Conservation (phyloP, 2,329 filamentous ascomycete genomes). For the Sporothrix pallida region DNA sequence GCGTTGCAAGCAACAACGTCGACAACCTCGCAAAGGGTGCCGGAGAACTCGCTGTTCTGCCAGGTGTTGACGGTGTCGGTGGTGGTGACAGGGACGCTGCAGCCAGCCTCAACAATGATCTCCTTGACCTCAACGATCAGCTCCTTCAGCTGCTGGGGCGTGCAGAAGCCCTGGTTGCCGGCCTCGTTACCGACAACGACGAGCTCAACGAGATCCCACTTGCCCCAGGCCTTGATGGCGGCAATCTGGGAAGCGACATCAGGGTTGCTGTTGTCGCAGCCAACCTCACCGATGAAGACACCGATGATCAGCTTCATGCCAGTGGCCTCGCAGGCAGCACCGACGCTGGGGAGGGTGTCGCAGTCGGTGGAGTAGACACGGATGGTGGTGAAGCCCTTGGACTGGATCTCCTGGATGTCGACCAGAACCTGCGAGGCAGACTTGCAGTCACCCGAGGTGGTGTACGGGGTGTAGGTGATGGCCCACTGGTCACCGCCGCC, state of each 20-base stretch:
- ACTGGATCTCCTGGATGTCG: conserved; percentile 69
- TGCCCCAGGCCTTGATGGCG: conserved; percentile 72
- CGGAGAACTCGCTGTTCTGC: conserved; percentile 64
- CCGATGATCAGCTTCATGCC: conserved; percentile 83
- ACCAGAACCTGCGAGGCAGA: conserved; percentile 57
- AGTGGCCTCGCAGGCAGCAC: conserved; percentile 67
- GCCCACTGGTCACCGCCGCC: conserved; percentile 65
- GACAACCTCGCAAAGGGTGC: conserved; percentile 71
- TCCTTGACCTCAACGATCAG: conserved; percentile 73
- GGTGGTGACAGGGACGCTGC: conserved; percentile 78
- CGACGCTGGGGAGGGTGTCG: conserved; percentile 76
- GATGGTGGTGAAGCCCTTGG: conserved; percentile 70
- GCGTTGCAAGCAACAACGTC: conserved; percentile 86
- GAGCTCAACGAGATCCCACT: conserved; percentile 78
- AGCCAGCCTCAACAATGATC: conserved; percentile 68
- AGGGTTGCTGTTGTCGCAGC: conserved; percentile 62
- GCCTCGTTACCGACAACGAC: conserved; percentile 92
- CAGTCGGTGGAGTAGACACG: conserved; percentile 95
- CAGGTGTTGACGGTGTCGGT: conserved; percentile 84
- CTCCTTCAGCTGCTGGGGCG: conserved; percentile 65
- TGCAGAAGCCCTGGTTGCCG: conserved; percentile 74
- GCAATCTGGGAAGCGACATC: conserved; percentile 75
- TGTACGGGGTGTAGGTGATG: conserved; percentile 83
- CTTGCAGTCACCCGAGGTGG: conserved; percentile 68
- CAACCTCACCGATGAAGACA: conserved; percentile 76